Base-by-base conservation (phyloP, 768 basidiomycete species). In the Lactarius sanguifluus region DNA sequence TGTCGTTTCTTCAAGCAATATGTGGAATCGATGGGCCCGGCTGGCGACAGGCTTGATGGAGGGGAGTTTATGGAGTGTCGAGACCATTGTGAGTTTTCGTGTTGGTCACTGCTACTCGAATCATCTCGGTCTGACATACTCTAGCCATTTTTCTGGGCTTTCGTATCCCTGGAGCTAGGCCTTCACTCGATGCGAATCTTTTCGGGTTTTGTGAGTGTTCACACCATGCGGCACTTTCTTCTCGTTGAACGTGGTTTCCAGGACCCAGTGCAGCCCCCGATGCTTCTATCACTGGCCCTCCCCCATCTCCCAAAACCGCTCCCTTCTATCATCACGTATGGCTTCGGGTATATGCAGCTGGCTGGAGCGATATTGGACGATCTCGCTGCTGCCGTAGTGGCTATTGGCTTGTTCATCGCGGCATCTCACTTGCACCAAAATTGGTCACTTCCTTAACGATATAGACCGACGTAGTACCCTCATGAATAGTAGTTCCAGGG, bases 111-210 rank as follows among this genome's bases (percentile, higher is more conserved):
- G n/a, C 18, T 12, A 57, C n/a, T 62, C 40, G 50, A 41, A 23
- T 18, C 15, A 12, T 54, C 18, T 20, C 60, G 34, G 56, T 59
- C 68, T 70, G 50, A 65, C 36, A 23, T 36, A 38, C 43, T 52
- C 23, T 43, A 92, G 91, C 86, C 90, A 1, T 90, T 94, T 78
- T 90, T 93, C 74, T 92, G 89, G 89, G 87, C 84, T 9, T 92
- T 93, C 66, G 83, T 85, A 45, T 88, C 91, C 0, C 73, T 93
- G 5, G 84, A 92, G 70, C 79, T 92, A 28, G 81, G 81, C 23
- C 72, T 94, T 54, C 90, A 92, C 71, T 91, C 91, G 10, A 72
- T 87, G 69, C 85, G 86, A 62, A 84, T 93, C 76, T 86, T 90
- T 72, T 82, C 81, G 15, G 85, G 86, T 64, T 82, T 88, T 67